Conservation (phyloP, 2,329 filamentous ascomycete species). For the Sporothrix phasma region DNA sequence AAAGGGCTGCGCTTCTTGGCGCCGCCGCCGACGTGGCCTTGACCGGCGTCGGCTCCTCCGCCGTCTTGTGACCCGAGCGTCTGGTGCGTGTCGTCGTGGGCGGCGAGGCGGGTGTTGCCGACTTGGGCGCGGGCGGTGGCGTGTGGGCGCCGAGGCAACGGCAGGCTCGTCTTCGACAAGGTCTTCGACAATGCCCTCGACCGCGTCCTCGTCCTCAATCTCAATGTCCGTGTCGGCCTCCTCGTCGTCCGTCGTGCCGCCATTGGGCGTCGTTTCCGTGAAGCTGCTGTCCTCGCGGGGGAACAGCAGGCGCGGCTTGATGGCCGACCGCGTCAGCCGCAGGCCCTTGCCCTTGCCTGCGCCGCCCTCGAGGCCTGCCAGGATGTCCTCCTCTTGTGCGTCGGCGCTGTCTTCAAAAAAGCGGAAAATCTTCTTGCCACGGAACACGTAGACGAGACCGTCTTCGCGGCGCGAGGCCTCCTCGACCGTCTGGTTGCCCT, state of each 20-base stretch:
- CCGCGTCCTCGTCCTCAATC: slow-evolving; percentile 49
- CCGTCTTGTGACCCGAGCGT: slow-evolving; percentile 43
- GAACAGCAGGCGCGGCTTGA: slow-evolving; percentile 66
- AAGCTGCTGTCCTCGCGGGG: slow-evolving; percentile 37
- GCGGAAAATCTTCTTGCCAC: slow-evolving; percentile 69
- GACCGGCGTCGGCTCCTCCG: slow-evolving; percentile 32
- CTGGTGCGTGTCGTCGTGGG: slow-evolving; percentile 53
- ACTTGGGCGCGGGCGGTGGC: slow-evolving; percentile 43
- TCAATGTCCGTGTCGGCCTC: slow-evolving; percentile 52
- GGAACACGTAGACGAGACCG: slow-evolving; percentile 67
- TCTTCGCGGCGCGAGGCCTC: slow-evolving; percentile 56
- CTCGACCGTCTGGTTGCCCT: slow-evolving; percentile 49
- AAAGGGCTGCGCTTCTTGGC: slow-evolving; percentile 44
- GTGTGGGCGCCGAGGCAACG: slow-evolving; percentile 36
- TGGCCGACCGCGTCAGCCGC: slow-evolving; percentile 27
- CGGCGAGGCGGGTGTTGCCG: slow-evolving; percentile 44
- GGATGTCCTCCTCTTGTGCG: slow-evolving; percentile 13
- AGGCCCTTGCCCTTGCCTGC: slow-evolving; percentile 6
- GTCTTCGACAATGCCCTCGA: too few species aligned
- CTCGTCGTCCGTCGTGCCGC: slow-evolving; percentile 39
- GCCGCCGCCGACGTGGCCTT: slow-evolving; percentile 22
- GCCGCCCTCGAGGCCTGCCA: slow-evolving; percentile 33
- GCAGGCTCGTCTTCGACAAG: slow-evolving; percentile 31
- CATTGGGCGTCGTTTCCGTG: slow-evolving; percentile 28
- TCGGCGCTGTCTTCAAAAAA: slow-evolving; percentile 42